Evolutionary conservation across 2,329 filamentous ascomycete genomes (phyloP).

Genomic region (Allantophomopsis lycopodina): DNA sequence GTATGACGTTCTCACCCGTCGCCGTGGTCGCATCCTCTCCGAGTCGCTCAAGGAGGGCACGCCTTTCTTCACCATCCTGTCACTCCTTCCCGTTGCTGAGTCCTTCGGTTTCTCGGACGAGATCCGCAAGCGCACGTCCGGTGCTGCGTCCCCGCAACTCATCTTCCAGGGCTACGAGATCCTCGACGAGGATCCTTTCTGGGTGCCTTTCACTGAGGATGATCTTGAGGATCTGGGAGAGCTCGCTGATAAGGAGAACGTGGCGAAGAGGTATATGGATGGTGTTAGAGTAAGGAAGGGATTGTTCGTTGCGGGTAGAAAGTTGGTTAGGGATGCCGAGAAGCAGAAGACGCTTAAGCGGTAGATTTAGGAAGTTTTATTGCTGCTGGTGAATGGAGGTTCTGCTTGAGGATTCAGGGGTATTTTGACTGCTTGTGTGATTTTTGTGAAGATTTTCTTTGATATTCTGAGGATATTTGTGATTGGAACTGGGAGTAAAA

Average conservation of each 20-base stretch:
- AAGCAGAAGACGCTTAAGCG: slow-evolving; percentile 68
- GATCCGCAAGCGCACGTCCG: slow-evolving; percentile 86
- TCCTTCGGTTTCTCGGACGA: slow-evolving; percentile 95
- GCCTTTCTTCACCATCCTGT: slow-evolving; percentile 88
- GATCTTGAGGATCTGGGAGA: slow-evolving; percentile 93
- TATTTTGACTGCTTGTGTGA: too few species aligned
- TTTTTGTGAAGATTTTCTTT: too few species aligned
- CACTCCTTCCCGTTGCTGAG: slow-evolving; percentile 80
- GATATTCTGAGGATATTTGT: too few species aligned
- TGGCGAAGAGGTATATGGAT: slow-evolving; percentile 94
- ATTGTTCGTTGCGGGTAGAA: slow-evolving; percentile 62
- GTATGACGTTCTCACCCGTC: slow-evolving; percentile 93
- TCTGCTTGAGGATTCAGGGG: too few species aligned
- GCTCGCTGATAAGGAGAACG: slow-evolving; percentile 85
- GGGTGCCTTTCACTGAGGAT: slow-evolving; percentile 94
- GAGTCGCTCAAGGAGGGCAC: slow-evolving; percentile 92
- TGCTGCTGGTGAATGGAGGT: background rate
- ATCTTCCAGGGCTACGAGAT: slow-evolving; percentile 89
- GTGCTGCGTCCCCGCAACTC: slow-evolving; percentile 82
- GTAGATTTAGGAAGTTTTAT: slow-evolving; percentile 15
- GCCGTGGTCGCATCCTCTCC: slow-evolving; percentile 75
- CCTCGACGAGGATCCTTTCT: slow-evolving; percentile 91
- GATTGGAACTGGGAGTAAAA: too few species aligned
- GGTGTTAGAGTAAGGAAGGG: slow-evolving; percentile 78
- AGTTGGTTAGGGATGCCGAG: slow-evolving; percentile 75